phyloP scores from a whole-genome alignment of 2,329 filamentous ascomycete species.

The Colletotrichum tropicicola region DNA sequence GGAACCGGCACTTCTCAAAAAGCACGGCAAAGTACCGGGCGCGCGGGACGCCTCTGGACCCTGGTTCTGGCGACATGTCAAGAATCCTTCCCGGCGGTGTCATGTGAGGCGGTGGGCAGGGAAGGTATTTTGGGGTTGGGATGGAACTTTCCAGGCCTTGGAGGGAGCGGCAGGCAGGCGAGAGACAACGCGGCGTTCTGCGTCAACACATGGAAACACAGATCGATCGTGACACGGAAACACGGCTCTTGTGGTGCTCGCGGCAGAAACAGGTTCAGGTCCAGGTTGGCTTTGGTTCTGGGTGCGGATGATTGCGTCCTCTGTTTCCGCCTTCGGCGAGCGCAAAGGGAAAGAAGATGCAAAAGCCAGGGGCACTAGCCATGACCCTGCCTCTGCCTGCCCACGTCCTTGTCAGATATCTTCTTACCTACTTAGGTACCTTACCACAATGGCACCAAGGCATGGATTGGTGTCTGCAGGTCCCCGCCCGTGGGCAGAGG shows the following conservation, averaged over 20 bases:
- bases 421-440: too few relatives aligned
- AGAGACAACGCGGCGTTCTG: not conserved
- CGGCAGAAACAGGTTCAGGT: not conserved
- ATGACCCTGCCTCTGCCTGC: too few relatives aligned
- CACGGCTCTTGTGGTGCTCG: not conserved
- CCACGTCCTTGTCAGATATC: not conserved
- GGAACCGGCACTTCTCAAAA: not conserved
- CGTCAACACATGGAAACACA: not conserved
- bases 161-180: not conserved
- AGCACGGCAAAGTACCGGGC: constrained; percentile 1
- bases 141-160: constrained; percentile 2
- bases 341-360: not conserved
- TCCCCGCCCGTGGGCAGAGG: constrained; percentile 10
- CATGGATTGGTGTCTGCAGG: too few relatives aligned
- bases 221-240: not conserved
- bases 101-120: too few relatives aligned
- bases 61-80: too few relatives aligned
- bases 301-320: constrained; percentile 6
- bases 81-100: not conserved
- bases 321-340: constrained; percentile 11
- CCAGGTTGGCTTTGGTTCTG: not conserved
- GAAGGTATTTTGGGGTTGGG: too few relatives aligned
- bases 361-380: not conserved
- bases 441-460: too few relatives aligned
- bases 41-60: too few relatives aligned